Base-by-base conservation (phyloP, 768 basidiomycete genomes). In the Leccinum uliginosum region DNA sequence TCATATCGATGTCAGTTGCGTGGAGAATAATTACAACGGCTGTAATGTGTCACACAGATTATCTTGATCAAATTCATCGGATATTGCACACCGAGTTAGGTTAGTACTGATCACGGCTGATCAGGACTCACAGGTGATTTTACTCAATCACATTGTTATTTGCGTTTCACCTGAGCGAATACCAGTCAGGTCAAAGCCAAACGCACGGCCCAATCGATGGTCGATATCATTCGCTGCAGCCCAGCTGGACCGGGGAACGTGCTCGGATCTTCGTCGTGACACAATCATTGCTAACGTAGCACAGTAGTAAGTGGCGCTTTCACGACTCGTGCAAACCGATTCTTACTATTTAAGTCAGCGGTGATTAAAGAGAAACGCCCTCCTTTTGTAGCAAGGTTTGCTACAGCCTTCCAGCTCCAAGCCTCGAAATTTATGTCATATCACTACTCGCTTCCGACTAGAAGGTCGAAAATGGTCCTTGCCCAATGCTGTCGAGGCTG, bases 361-460 rank as follows among this genome's bases (percentile, higher is more conserved):
- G 35, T 38, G n/a, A 38, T 38, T n/a, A 38, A 38, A 38, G 35
- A 38, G 35, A 8, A 38, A 38, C 43, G 21, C 19, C 43, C 21
- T 12, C 12, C 19, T 21, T 43, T 21, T 44, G 43, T 44, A 44
- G 19, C 19, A 44, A 44, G 17, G 19, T 38, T n/a, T n/a, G n/a
- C n/a, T n/a, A n/a, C n/a, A n/a, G 79, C 29, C 29, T 30, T 30
- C 29, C 34, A 34, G 34, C 14, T 17, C n/a, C 17, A 38, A 38
- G 17, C 35, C 35, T 38, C n/a, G 17, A 38, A 38, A 4, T 38
- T 38, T 38, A 38, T 38, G 17, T 38, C 7, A 38, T n/a, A 3
- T 35, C 17, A 17, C 35, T n/a, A 38, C 35, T 38, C 34, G 29
- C 4, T 43, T 19, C 43, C 43, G 21, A 44, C 17, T 38, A 17